Evolutionary conservation across 2,329 filamentous ascomycete species (phyloP).

Genomic region (Cercospora janseana): DNA sequence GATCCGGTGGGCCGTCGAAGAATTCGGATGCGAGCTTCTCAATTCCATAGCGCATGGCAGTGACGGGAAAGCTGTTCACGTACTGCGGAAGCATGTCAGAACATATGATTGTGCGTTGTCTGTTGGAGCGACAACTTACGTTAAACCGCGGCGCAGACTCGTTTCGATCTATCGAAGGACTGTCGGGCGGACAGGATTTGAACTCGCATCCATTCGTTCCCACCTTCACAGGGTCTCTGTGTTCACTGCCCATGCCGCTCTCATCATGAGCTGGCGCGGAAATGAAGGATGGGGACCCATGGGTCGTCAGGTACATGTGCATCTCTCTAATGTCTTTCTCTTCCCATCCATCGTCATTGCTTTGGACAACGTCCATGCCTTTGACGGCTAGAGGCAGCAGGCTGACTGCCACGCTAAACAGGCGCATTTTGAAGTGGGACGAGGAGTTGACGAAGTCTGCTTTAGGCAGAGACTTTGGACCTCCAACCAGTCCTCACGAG

Average conservation of each 20-base stretch:
- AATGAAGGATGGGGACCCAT: slow-evolving; percentile 62
- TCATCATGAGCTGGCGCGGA: slow-evolving; percentile 66
- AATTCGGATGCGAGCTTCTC: slow-evolving; percentile 54
- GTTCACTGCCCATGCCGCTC: slow-evolving; percentile 54
- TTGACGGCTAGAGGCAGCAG: no score
- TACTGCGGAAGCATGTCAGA: slow-evolving; percentile 49
- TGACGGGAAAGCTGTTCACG: slow-evolving; percentile 69
- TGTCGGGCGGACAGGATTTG: slow-evolving; percentile 58
- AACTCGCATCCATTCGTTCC: slow-evolving; percentile 53
- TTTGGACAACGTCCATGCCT: slow-evolving; percentile 61
- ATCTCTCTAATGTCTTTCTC: slow-evolving; percentile 64
- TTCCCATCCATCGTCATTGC: slow-evolving; percentile 73
- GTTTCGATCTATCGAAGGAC: slow-evolving; percentile 58
- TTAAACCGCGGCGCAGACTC: slow-evolving; percentile 56
- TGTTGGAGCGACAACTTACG: slow-evolving; percentile 13
- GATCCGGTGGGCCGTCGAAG: slow-evolving; percentile 57
- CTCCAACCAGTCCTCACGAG: no score
- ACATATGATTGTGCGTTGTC: background rate
- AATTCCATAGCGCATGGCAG: slow-evolving; percentile 63
- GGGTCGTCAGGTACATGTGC: slow-evolving; percentile 54
- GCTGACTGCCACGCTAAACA: no score
- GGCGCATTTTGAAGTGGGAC: no score
- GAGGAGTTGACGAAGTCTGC: no score
- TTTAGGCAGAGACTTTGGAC: no score
- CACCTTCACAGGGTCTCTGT: slow-evolving; percentile 22